A percentile compares a stretch with the other conserved stretches of the same genome.
phyloP scores from a whole-genome alignment of 2,329 filamentous ascomycete species.

The Aspergillus awamori region DNA sequence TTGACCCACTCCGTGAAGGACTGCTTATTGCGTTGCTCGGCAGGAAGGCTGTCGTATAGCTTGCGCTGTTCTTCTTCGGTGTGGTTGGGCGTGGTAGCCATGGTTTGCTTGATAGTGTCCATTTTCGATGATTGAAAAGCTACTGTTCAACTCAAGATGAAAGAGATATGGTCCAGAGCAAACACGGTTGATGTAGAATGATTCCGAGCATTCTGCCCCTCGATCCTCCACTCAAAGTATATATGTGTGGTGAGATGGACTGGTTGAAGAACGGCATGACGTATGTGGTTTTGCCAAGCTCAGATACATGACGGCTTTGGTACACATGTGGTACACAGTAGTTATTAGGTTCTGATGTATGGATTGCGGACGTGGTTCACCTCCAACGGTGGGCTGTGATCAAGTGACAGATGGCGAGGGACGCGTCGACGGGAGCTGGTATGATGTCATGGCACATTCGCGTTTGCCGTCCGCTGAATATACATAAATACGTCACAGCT shows the following conservation, averaged over 20 bases:
- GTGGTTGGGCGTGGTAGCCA: slow-evolving; percentile 10
- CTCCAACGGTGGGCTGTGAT: neutral
- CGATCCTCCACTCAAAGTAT: neutral
- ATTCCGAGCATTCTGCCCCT: neutral
- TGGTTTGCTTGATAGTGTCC: slow-evolving; percentile 6
- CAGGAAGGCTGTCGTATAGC: slow-evolving; percentile 23
- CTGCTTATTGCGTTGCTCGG: slow-evolving; percentile 25
- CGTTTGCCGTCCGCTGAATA: too few relatives aligned
- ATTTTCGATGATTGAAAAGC: neutral
- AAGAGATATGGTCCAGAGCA: neutral
- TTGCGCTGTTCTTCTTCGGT: slow-evolving; percentile 26
- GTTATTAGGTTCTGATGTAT: neutral
- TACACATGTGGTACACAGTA: neutral
- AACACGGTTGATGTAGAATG: neutral
- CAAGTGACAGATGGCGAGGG: neutral
- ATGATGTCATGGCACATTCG: neutral
- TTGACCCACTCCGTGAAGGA: slow-evolving; percentile 45
- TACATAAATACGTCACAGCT: too few relatives aligned
- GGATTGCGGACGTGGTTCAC: neutral
- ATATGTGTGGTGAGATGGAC: neutral
- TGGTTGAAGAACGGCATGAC: neutral
- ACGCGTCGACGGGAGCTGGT: neutral
- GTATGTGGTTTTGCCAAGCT: neutral
- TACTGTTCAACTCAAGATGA: neutral
- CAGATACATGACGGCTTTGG: neutral